A percentile compares a stretch with the other conserved stretches of the same genome.
phyloP scores from a whole-genome alignment of 2,329 filamentous ascomycete species.

The Colletotrichum sidae region DNA sequence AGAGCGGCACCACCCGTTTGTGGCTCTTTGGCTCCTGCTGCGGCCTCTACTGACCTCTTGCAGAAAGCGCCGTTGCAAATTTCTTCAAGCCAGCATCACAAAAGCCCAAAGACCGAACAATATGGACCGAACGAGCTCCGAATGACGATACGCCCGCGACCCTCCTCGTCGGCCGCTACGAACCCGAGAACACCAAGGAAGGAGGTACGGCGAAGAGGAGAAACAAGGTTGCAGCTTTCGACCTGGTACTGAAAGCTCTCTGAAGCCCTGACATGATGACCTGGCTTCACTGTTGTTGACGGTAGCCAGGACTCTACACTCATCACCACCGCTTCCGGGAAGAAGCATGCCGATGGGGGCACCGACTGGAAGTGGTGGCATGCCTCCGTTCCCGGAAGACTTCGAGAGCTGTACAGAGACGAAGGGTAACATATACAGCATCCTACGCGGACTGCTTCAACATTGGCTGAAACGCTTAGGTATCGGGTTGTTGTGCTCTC shows the following conservation, averaged over 20 bases:
- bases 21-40: constrained; percentile 34
- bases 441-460: not conserved
- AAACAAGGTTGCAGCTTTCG: constrained; percentile 77
- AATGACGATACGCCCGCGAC: constrained; percentile 62
- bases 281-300: constrained; percentile 14
- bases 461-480: constrained; percentile 52
- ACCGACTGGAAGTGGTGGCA: constrained; percentile 98
- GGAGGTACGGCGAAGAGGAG: constrained; percentile 47
- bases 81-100: constrained; percentile 92
- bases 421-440: constrained; percentile 67
- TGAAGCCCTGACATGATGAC: not conserved
- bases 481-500: constrained; percentile 84
- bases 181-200: constrained; percentile 54
- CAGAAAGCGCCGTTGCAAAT: constrained; percentile 77
- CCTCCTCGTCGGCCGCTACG: constrained; percentile 81
- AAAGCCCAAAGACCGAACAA: constrained; percentile 81
- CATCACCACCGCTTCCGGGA: constrained; percentile 83
- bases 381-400: constrained; percentile 70
- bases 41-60: not conserved
- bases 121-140: constrained; percentile 76
- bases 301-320: constrained; percentile 82
- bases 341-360: constrained; percentile 76
- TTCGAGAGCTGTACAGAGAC: constrained; percentile 74
- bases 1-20: constrained; percentile 63
- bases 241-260: constrained; percentile 61